Evolutionary conservation across 23 red algal species (phyloP), one percentile per base, ranked within the genome.

Genomic region (Cyanidiococcus yangmingshanensis): DNA sequence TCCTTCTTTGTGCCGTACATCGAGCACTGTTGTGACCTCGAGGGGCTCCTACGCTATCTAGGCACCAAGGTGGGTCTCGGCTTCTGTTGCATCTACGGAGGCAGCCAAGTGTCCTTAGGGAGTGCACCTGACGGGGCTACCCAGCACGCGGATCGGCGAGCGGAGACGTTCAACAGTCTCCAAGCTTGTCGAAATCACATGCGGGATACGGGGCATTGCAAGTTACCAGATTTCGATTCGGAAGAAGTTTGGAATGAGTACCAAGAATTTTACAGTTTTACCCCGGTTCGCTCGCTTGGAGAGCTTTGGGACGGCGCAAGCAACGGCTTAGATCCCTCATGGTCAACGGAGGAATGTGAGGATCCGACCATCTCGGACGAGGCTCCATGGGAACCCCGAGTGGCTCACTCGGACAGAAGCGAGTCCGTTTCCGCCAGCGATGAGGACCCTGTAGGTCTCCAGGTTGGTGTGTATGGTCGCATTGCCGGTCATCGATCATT

Each of bases 1-100:
- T 77, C 77, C 39, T 86, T 91, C 74, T 92, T 89, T 38, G 58
- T 98, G 82, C 84, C 94, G 34, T 91, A 86, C 37, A 82, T 74
- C 26, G 94, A 98, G 67, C 33, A 67, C 1, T 41, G 90, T 30
- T 33, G 37, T 37, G 89, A 92, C 71, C 77, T 79, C 39, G 80
- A 74, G 0, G 89, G 94, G 25, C 39, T 98, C 68, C 26, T 98
- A 76, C 30, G 37, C 0, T 98, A 98, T 58, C 41, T 98, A 63
- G 87, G 87, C 33, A 83, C 87, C 31, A 98, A 98, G 67, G 75
- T 77, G 18, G 75, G 75, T 39, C 18, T 67, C 18, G 57, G 75
- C 38, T 59, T 1, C 39, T 77, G 75, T 39, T 50, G 51, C 40
- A 25, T 77, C 15, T 77, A 3, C n/a, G 75, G 40, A 3, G 75